Evolutionary conservation across 768 basidiomycete genomes (phyloP).

Genomic region (Lentinula guzmanii): DNA sequence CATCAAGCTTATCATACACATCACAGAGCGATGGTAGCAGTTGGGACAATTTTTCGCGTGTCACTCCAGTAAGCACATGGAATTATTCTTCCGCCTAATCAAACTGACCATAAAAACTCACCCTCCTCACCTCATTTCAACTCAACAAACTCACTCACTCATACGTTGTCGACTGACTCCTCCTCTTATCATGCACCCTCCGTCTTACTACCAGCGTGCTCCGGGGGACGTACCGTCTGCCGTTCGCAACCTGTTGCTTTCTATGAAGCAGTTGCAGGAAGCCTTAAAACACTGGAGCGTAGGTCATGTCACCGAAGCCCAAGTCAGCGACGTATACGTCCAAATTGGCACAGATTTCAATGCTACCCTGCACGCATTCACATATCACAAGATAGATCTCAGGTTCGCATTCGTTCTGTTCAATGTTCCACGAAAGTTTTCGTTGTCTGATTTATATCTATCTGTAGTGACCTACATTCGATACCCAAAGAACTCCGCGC

Average conservation of each 20-base stretch:
- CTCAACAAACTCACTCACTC: background rate
- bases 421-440: background rate
- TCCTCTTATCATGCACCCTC: background rate
- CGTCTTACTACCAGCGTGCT: background rate
- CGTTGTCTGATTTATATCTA: background rate
- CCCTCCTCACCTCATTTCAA: background rate
- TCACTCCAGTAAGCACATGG: slow-evolving; percentile 4
- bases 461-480: slow-evolving; percentile 8
- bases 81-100: background rate
- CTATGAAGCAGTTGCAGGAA: slow-evolving; percentile 9
- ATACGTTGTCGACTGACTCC: background rate
- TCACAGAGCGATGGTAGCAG: background rate
- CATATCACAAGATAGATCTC: slow-evolving; percentile 7
- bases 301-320: slow-evolving; percentile 2
- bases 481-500: slow-evolving; percentile 8
- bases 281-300: slow-evolving; percentile 4
- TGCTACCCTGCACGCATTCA: slow-evolving; percentile 8
- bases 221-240: slow-evolving; percentile 8
- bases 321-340: slow-evolving; percentile 9
- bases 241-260: slow-evolving; percentile 9
- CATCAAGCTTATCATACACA: slow-evolving; percentile 5
- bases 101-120: background rate
- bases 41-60: slow-evolving; percentile 2
- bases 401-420: background rate
- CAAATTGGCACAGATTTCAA: slow-evolving; percentile 9